Evolutionary conservation across 108 stramenopile genomes (phyloP), one percentile per base, ranked within the genome.

Genomic region (Pseudonitzschia pungens): DNA sequence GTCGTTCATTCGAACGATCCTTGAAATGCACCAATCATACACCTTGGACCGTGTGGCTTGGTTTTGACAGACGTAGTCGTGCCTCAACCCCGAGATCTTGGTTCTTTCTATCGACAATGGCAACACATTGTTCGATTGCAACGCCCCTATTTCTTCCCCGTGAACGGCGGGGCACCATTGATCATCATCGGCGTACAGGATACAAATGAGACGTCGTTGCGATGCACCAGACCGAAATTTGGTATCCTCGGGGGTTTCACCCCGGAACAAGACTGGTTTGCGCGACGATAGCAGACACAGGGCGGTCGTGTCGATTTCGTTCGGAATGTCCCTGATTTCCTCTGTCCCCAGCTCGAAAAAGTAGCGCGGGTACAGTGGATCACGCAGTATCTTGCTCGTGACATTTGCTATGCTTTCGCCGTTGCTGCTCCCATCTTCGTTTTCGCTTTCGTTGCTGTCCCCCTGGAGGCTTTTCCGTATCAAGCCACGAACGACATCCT

Each of bases 321-420:
- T 74, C 12, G 92, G 92, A 14, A 93, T 40, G 64, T 86, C 86
- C 56, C 93, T 79, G 9, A 91, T 76, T 63, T 94, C 92, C 78
- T 93, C 87, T 28, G 76, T 69, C 44, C 92, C 92, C 57, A 93
- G 72, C 40, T 73, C 69, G 22, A 93, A 81, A 81, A 89, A 90
- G 70, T 88, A 89, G 24, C 68, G 72, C 16, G 78, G 74, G 83
- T 84, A 91, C 1, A 54, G 33, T 41, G 82, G 75, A 31, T 84
- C 69, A 12, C 68, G 43, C 15, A 53, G 18, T 51, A 93, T 59
- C 43, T 76, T 73, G 15, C 77, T 24, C 0, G 87, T 79, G 41
- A 94, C 55, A 22, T 82, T 67, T 65, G 87, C 79, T 40, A 81
- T 88, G 24, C 24, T 55, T 55, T 55, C 54, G 10, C 26, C 26